A percentile compares a stretch with the other conserved stretches of the same genome.
These are phyloP conservation scores for Maudiozyma barnettii DNA, from an alignment of 805 yeast species.

Conservation along the genomic window DNA sequence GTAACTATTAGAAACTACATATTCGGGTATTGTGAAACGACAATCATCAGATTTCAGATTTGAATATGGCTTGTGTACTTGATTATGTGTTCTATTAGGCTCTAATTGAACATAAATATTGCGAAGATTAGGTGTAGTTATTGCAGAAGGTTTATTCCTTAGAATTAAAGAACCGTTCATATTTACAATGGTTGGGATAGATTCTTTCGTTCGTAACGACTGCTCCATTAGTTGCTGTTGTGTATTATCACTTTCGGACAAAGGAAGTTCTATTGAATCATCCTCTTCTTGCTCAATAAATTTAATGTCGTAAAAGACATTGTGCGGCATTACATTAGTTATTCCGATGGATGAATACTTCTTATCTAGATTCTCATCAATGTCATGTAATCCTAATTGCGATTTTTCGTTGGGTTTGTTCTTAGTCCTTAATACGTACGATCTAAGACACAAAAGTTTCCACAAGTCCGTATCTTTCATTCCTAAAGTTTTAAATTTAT, in stretches of 20 bases:
- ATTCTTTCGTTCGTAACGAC: neutral
- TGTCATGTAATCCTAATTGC: conserved; percentile 5
- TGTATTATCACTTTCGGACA: neutral
- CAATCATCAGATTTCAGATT: neutral
- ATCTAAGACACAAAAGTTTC: conserved; percentile 68
- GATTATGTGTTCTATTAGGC: conserved; percentile 10
- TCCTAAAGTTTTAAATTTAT: conserved; percentile 63
- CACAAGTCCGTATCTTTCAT: conserved; percentile 63
- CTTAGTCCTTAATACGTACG: conserved; percentile 55
- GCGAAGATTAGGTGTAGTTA: conserved; percentile 32
- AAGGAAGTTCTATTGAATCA: neutral
- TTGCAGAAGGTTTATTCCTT: conserved; percentile 32
- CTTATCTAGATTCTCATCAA: conserved; percentile 18
- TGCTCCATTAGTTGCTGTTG: neutral
- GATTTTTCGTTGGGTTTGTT: conserved; percentile 31
- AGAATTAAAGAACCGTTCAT: conserved; percentile 30
- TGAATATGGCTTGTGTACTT: neutral
- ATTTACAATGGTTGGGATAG: conserved; percentile 9
- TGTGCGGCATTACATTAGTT: conserved; percentile 36
- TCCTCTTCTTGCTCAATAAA: conserved; percentile 6
- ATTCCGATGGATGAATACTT: conserved; percentile 12
- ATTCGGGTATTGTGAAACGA: conserved; percentile 23
- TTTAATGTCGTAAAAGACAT: conserved; percentile 41
- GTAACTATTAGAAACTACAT: conserved; percentile 46
- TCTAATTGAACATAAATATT: conserved; percentile 40